Conservation (phyloP, 495 filamentous ascomycete species). For the Penicillium longicatenatum region DNA sequence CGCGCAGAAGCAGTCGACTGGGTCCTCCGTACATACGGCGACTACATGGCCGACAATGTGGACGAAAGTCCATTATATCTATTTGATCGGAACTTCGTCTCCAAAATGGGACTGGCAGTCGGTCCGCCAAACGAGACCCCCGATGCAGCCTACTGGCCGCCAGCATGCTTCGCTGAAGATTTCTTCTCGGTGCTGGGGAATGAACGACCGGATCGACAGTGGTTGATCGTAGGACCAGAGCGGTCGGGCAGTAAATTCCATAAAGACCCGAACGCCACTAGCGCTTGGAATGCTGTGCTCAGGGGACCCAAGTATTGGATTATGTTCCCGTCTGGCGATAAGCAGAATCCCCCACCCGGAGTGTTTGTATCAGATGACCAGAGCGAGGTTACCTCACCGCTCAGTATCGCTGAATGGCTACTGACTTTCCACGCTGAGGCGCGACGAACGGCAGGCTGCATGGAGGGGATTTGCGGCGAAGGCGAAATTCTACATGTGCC, state of each 20-base stretch:
- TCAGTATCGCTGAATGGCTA: slow-evolving; percentile 96
- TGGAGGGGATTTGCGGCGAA: slow-evolving; percentile 82
- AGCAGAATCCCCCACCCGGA: slow-evolving; percentile 71
- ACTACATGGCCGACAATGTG: slow-evolving; percentile 79
- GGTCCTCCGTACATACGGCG: slow-evolving; percentile 74
- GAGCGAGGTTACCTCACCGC: slow-evolving; percentile 90
- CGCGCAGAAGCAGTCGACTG: slow-evolving; percentile 94
- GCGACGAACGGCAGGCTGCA: slow-evolving; percentile 71
- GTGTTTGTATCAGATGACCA: slow-evolving; percentile 91
- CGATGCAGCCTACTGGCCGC: slow-evolving; percentile 75
- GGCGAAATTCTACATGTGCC: slow-evolving; percentile 96
- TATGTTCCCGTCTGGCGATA: slow-evolving; percentile 75
- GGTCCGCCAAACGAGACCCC: slow-evolving; percentile 46
- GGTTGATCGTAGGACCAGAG: slow-evolving; percentile 90
- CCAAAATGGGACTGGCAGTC: slow-evolving; percentile 77
- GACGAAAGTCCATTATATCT: slow-evolving; percentile 94
- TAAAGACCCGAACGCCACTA: slow-evolving; percentile 77
- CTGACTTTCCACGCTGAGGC: slow-evolving; percentile 90
- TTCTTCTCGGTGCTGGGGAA: slow-evolving; percentile 80
- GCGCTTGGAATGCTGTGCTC: slow-evolving; percentile 95
- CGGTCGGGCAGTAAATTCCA: slow-evolving; percentile 95
- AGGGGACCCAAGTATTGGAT: slow-evolving; percentile 97
- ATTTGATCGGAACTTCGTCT: slow-evolving; percentile 84
- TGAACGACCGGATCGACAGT: slow-evolving; percentile 83
- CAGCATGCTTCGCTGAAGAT: slow-evolving; percentile 85